Base-by-base conservation (phyloP, 78 protist genomes). In the Dictyostelium brefeldianum region DNA sequence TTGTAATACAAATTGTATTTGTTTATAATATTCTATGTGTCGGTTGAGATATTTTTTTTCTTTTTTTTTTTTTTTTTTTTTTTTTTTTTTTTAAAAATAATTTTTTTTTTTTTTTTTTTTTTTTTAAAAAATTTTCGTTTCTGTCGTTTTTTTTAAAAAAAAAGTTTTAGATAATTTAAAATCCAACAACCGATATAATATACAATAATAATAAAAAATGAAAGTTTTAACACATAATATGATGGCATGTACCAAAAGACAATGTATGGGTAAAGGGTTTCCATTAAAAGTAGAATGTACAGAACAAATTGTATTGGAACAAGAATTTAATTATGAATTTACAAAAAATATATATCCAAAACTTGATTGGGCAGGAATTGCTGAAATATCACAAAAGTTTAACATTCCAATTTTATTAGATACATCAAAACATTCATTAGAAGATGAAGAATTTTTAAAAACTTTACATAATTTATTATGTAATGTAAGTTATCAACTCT, bases 201-300 rank as follows among this genome's bases (percentile, higher is more conserved):
- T 51, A 51, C 4, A 71, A 6, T 10, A 43, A n/a, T n/a, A n/a
- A n/a, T n/a, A 57, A 47, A 48, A 69, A 65, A 87, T 87, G 93
- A 87, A 87, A 71, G 31, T 87, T 64, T 51, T 87, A 77, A 87
- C 93, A 59, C 69, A 87, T 22, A 87, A 87, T 77, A 87, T 87
- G 93, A 87, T 87, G 93, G 80, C 93, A 14, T 87, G 93, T 18
- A 77, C 93, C 10, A 87, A 87, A 71, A 87, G 50, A 29, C 93
- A 87, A 77, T 87, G 93, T 65, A 74, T 87, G 43, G 93, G 93
- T 65, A 74, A 70, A 77, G 93, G 93, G 1, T 77, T 77, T 17
- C 93, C 93, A 65, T 73, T 87, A 29, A 10, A 15, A 36, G 53
- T 87, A 11, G 93, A 87, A 27, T 69, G 74, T 31, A 87, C 73